Evolutionary conservation across 768 basidiomycete genomes (phyloP).

Genomic region (Asterophora parasitica): DNA sequence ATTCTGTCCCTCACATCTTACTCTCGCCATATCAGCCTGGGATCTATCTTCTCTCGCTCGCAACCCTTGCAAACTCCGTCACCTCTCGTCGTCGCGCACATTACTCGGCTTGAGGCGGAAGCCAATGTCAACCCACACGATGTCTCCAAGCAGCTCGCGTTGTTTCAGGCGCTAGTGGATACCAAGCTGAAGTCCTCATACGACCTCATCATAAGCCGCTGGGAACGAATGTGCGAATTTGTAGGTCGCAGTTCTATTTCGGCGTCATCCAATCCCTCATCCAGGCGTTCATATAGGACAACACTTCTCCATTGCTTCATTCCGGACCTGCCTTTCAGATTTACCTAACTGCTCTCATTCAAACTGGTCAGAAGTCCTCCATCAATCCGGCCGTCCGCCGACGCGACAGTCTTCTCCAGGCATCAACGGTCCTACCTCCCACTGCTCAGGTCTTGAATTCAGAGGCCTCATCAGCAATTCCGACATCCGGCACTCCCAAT

Average conservation of each 20-base stretch:
- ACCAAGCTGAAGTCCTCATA: conserved; percentile 65
- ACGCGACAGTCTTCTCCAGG: conserved; percentile 57
- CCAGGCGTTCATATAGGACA: conserved; percentile 41
- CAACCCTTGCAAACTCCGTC: conserved; percentile 45
- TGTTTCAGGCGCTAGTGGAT: conserved; percentile 62
- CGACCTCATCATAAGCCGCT: conserved; percentile 69
- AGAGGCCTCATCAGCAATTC: not conserved
- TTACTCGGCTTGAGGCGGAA: conserved; percentile 71
- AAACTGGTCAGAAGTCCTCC: conserved; percentile 49
- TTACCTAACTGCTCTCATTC: conserved; percentile 68
- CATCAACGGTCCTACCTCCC: conserved; percentile 17
- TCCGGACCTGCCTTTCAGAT: conserved; percentile 70
- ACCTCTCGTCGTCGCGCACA: conserved; percentile 61
- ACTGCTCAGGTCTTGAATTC: conserved; percentile 12
- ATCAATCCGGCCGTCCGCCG: conserved; percentile 63
- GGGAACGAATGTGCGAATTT: conserved; percentile 82
- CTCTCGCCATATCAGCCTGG: conserved; percentile 34
- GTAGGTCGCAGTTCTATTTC: conserved; percentile 39
- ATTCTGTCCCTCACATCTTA: conserved; percentile 15
- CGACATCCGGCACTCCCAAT: conserved; percentile 9
- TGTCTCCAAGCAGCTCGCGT: conserved; percentile 60
- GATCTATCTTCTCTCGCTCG: conserved; percentile 44
- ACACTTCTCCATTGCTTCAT: conserved; percentile 60
- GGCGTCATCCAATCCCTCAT: conserved; percentile 8
- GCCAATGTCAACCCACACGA: conserved; percentile 73